These are phyloP conservation scores for Claviceps sp. DNA, from an alignment of 2,329 filamentous ascomycete species.

Conservation along the genomic window DNA sequence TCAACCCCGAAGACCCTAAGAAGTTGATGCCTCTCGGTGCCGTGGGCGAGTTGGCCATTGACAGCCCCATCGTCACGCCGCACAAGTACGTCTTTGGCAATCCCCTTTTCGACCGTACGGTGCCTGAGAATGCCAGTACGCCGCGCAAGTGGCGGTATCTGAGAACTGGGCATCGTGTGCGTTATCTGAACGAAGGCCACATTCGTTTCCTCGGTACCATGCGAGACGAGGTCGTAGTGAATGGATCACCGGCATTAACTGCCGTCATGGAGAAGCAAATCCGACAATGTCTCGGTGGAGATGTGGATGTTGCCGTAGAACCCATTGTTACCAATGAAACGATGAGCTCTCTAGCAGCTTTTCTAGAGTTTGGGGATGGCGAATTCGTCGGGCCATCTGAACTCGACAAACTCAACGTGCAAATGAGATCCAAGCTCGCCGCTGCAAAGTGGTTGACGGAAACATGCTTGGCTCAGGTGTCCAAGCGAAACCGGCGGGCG, in stretches of 20 bases:
- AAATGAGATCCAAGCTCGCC: constrained; percentile 29
- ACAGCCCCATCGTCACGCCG: constrained; percentile 28
- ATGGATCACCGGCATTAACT: constrained; percentile 26
- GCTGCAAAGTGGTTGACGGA: constrained; percentile 31
- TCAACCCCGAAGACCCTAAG: constrained; percentile 36
- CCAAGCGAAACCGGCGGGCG: constrained; percentile 11
- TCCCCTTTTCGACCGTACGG: constrained; percentile 14
- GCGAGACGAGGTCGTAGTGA: constrained; percentile 26
- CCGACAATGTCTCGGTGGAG: constrained; percentile 31
- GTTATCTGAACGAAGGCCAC: constrained; percentile 33
- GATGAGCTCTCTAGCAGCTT: constrained; percentile 30
- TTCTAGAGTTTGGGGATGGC: constrained; percentile 32
- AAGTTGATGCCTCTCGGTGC: constrained; percentile 39
- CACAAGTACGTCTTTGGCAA: constrained; percentile 21
- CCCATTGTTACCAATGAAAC: constrained; percentile 31
- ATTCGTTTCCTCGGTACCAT: constrained; percentile 34
- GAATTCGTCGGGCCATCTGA: constrained; percentile 24
- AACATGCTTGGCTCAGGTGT: constrained; percentile 22
- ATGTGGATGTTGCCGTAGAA: constrained; percentile 36
- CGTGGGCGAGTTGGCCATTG: constrained; percentile 45
- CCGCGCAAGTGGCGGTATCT: constrained; percentile 24
- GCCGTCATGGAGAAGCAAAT: constrained; percentile 33
- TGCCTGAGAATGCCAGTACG: constrained; percentile 10
- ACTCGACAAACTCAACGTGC: constrained; percentile 22
- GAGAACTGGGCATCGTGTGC: constrained; percentile 37